Evolutionary conservation across 106 monocot species (phyloP).

Genomic region (Dendrobium officinale): DNA sequence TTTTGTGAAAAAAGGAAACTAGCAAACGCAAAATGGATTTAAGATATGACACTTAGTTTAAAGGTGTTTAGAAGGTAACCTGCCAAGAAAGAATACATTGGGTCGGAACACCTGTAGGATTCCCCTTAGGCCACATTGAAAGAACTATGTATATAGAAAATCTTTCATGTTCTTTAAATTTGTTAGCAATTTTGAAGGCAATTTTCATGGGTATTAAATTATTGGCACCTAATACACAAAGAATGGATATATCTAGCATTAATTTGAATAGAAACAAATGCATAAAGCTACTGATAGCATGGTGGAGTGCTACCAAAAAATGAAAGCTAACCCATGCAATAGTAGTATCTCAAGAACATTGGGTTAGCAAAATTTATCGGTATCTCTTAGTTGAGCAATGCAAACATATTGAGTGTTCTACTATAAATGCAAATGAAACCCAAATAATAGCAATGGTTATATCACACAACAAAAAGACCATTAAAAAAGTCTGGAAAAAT

Average conservation of each 20-base stretch:
- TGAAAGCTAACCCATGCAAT: not conserved
- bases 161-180: slow-evolving; percentile 81
- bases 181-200: slow-evolving; percentile 88
- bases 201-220: slow-evolving; percentile 93
- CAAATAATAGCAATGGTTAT: not conserved
- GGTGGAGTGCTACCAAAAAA: not conserved
- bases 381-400: not conserved
- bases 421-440: not conserved
- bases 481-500: no score
- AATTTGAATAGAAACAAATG: not conserved
- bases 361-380: not conserved
- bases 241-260: not conserved
- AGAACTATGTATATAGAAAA: slow-evolving; percentile 84
- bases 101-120: slow-evolving; percentile 62
- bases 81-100: slow-evolving; percentile 91
- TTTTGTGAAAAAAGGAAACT: not conserved
- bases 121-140: slow-evolving; percentile 97
- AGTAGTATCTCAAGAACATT: not conserved
- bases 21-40: not conserved
- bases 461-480: no score
- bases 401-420: not conserved
- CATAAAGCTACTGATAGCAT: not conserved
- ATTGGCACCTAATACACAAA: slow-evolving; percentile 61
- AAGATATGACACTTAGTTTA: not conserved
- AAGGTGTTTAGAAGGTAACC: slow-evolving; percentile 20